These are phyloP conservation scores for Bisporella sp. DNA, from an alignment of 2,329 filamentous ascomycete genomes.

Conservation along the genomic window DNA sequence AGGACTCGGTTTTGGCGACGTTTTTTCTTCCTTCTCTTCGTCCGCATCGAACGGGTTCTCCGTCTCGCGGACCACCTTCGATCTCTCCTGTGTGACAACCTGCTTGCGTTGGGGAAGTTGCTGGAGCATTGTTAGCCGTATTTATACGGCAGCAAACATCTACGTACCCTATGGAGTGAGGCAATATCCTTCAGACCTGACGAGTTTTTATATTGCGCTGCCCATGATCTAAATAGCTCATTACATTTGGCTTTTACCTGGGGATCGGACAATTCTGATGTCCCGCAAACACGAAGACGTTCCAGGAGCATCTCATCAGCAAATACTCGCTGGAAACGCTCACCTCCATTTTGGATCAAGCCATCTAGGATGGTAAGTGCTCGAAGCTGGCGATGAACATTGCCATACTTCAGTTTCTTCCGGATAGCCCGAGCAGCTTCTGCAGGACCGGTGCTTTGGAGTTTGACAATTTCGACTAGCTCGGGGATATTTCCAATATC, in stretches of 20 bases:
- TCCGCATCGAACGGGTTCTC: constrained; percentile 66
- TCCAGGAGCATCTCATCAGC: constrained; percentile 89
- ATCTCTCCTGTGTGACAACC: constrained; percentile 67
- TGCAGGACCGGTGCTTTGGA: constrained; percentile 77
- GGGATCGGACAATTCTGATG: constrained; percentile 75
- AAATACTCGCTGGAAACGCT: constrained; percentile 79
- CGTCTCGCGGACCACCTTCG: constrained; percentile 77
- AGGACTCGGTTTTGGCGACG: constrained; percentile 12
- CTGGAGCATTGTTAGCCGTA: constrained; percentile 27
- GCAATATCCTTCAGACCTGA: constrained; percentile 75
- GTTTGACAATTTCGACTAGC: constrained; percentile 85
- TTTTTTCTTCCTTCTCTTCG: constrained; percentile 45
- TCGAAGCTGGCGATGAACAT: constrained; percentile 82
- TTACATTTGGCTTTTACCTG: constrained; percentile 86
- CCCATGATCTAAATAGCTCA: constrained; percentile 81
- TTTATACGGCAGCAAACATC: not conserved
- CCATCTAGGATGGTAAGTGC: constrained; percentile 86
- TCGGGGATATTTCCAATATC: constrained; percentile 89
- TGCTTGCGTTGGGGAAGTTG: constrained; percentile 63
- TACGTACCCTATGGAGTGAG: constrained; percentile 61
- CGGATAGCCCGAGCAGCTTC: constrained; percentile 89
- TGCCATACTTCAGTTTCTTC: constrained; percentile 99
- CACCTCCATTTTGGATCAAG: constrained; percentile 88
- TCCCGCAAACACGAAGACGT: constrained; percentile 79
- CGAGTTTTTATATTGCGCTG: constrained; percentile 70